Conservation (phyloP, 257 asterid genomes). For the Echium plantagineum region DNA sequence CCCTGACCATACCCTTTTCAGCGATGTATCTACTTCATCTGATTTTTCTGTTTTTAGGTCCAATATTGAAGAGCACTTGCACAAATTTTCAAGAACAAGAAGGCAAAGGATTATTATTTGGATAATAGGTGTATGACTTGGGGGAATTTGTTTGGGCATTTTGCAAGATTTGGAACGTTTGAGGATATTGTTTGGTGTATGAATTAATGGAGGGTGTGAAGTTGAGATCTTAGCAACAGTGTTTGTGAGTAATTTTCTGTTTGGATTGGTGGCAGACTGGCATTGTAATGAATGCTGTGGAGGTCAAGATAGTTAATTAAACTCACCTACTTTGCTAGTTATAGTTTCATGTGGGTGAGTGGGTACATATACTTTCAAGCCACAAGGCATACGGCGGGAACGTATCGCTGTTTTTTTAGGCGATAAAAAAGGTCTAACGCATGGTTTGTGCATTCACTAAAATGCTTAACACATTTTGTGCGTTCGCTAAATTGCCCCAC, state of each 20-base stretch:
- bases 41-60: slow-evolving; percentile 28
- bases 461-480: too few relatives aligned
- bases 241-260: slow-evolving; percentile 8
- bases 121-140: slow-evolving; percentile 13
- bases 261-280: slow-evolving; percentile 6
- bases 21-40: slow-evolving; percentile 22
- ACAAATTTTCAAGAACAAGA: slow-evolving; percentile 15
- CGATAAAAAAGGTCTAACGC: too few relatives aligned
- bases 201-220: slow-evolving; percentile 18
- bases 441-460: too few relatives aligned
- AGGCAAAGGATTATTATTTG: slow-evolving; percentile 17
- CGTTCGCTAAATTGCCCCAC: slow-evolving; percentile 40
- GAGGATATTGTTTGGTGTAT: background rate
- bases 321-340: slow-evolving; percentile 14
- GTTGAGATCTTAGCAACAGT: slow-evolving; percentile 15
- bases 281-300: slow-evolving; percentile 17
- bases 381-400: too few relatives aligned
- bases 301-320: slow-evolving; percentile 7
- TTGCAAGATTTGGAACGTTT: slow-evolving; percentile 12
- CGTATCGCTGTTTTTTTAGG: too few relatives aligned
- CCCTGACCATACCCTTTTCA: slow-evolving; percentile 32
- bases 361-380: too few relatives aligned
- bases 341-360: slow-evolving; percentile 7
- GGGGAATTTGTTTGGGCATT: slow-evolving; percentile 28
- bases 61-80: slow-evolving; percentile 26